Evolutionary conservation across 208 protist species (phyloP), one percentile per base, ranked within the genome.

Genomic region (Chromosphaera perkinsii): DNA sequence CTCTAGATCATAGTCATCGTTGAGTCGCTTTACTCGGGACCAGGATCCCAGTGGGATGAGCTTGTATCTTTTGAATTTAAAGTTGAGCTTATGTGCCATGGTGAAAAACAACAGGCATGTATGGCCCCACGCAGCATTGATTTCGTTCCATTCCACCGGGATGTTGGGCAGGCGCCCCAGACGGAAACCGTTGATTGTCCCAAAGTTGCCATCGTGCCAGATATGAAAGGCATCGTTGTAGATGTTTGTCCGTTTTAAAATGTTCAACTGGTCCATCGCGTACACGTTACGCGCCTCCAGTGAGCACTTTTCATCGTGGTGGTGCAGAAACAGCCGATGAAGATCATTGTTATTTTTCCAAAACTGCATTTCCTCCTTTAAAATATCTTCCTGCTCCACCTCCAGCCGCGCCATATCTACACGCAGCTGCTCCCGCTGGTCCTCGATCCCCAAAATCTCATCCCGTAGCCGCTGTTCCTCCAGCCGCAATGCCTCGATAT

Each of bases 181-280:
- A 4, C 86, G 49, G n/a, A 84, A 72, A 0, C 66, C 72, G 51
- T 90, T 90, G 26, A 90, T 90, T 0, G 82, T 90, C 14, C 77
- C 86, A 73, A 89, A 90, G 43, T 83, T 75, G 36, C 82, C 79
- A 40, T 79, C 48, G 5, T 9, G 29, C 27, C 49, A 85, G 1
- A 89, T 81, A 61, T 88, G 80, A 51, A 89, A 89, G 1, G 81
- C 62, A 64, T 89, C 81, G 57, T 89, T 89, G 39, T 76, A 72
- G 1, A 88, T 70, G 54, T 85, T 86, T 0, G 84, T 87, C n/a
- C 71, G 64, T 32, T 81, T 81, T 4, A 89, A 49, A 33, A 33
- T 24, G 27, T 87, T 83, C 1, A 94, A 80, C n/a, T 79, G 32
- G 1, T 68, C 48, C 2, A 32, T 57, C 20, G 69, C 65, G 22